These are phyloP conservation scores for Leccinellum luteum DNA, from an alignment of 768 basidiomycete genomes.

Conservation along the genomic window DNA sequence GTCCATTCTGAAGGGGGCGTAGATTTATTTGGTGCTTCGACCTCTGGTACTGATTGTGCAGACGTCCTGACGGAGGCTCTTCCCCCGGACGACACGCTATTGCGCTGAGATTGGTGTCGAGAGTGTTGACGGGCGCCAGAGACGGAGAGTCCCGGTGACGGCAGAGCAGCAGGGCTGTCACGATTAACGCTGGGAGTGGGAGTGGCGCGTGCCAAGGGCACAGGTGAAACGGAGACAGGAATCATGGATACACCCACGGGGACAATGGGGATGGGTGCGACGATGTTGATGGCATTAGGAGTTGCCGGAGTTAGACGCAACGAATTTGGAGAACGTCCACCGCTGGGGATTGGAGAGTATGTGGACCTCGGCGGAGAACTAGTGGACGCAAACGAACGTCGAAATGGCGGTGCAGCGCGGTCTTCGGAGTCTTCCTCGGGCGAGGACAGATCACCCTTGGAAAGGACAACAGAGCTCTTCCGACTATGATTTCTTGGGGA, in stretches of 20 bases:
- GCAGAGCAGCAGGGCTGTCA: conserved; percentile 30
- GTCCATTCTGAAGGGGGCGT: conserved; percentile 72
- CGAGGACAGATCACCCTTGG: conserved; percentile 17
- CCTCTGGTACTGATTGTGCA: conserved; percentile 19
- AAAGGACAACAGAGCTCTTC: conserved; percentile 23
- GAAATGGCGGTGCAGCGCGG: conserved; percentile 18
- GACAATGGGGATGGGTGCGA: conserved; percentile 23
- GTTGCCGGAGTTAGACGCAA: conserved; percentile 28
- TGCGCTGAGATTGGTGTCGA: conserved; percentile 40
- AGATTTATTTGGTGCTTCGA: conserved; percentile 30
- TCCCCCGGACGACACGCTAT: conserved; percentile 34
- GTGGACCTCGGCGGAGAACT: conserved; percentile 18
- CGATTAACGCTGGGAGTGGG: conserved; percentile 23
- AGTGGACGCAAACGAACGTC: conserved; percentile 11
- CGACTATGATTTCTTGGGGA: conserved; percentile 23
- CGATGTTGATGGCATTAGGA: conserved; percentile 22
- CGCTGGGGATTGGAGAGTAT: conserved; percentile 18
- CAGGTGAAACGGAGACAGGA: conserved; percentile 23
- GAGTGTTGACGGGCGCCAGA: conserved; percentile 25
- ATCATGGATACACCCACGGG: conserved; percentile 19
- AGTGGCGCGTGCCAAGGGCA: conserved; percentile 19
- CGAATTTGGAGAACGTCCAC: conserved; percentile 19
- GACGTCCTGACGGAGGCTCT: conserved; percentile 23
- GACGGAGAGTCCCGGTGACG: conserved; percentile 29
- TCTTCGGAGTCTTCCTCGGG: conserved; percentile 9